Percentiles rank a stretch among this genome's conserved stretches.
Conservation (phyloP, 2,329 filamentous ascomycete genomes). For the Delphinella strobiligena region DNA sequence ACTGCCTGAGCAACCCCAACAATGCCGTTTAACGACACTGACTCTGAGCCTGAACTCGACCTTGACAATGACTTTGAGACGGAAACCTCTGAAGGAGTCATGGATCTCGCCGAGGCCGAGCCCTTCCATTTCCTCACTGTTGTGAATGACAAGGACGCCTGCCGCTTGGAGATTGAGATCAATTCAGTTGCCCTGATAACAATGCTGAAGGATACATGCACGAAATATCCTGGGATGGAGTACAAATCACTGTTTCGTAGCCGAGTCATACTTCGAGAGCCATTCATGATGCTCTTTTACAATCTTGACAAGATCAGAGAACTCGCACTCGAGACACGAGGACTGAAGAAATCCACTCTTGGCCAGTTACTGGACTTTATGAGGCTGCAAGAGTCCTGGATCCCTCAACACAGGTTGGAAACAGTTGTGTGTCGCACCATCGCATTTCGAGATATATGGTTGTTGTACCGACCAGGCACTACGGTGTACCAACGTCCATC, state of each 20-base stretch:
- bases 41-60: no score
- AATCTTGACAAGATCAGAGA: neutral
- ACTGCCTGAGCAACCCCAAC: no score
- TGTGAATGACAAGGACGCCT: neutral
- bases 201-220: neutral
- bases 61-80: no score
- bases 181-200: neutral
- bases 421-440: neutral
- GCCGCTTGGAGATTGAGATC: neutral
- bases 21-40: no score
- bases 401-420: neutral
- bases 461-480: neutral
- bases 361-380: neutral
- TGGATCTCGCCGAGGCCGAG: neutral
- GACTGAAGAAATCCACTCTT: neutral
- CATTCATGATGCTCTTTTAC: neutral
- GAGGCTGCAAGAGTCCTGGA: neutral
- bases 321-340: conserved; percentile 4
- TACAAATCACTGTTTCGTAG: neutral
- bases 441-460: neutral
- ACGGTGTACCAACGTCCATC: neutral
- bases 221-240: neutral
- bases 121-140: neutral
- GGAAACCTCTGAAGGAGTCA: no score
- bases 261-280: neutral